A percentile compares a stretch with the other conserved stretches of the same genome.
Evolutionary conservation across 495 filamentous ascomycete genomes (phyloP).

Genomic region (Penicillium mononematosum): DNA sequence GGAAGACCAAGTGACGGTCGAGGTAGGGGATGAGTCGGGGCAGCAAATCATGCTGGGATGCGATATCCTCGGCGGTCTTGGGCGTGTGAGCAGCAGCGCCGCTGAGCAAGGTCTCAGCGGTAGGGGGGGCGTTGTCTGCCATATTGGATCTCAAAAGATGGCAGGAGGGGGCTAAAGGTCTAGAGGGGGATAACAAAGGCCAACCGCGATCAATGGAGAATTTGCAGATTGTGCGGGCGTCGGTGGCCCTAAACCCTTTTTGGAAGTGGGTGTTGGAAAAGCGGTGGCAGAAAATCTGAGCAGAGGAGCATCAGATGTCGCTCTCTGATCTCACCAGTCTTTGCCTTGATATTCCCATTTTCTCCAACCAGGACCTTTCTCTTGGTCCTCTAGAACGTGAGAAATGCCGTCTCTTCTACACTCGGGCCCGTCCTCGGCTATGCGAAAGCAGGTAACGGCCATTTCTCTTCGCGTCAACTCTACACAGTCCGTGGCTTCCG

Average conservation of each 20-base stretch:
- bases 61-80: constrained; percentile 54
- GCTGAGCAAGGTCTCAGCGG: constrained; percentile 55
- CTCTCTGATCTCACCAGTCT: constrained; percentile 17
- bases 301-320: constrained; percentile 33
- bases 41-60: constrained; percentile 73
- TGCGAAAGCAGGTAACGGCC: constrained; percentile 37
- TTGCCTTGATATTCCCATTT: constrained; percentile 16
- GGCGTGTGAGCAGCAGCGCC: constrained; percentile 47
- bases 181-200: constrained; percentile 19
- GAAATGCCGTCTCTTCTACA: constrained; percentile 41
- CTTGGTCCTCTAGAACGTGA: constrained; percentile 12
- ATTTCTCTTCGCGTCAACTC: constrained; percentile 28
- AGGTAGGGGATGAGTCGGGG: constrained; percentile 88
- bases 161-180: constrained; percentile 18
- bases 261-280: constrained; percentile 21
- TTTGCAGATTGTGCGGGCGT: constrained; percentile 44
- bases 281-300: constrained; percentile 33
- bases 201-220: constrained; percentile 29
- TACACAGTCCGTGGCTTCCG: constrained; percentile 34
- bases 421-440: constrained; percentile 32
- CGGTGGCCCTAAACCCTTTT: constrained; percentile 38
- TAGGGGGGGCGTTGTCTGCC: constrained; percentile 62
- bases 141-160: constrained; percentile 45
- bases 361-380: constrained; percentile 15
- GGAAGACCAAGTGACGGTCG: constrained; percentile 94